Conservation (phyloP, 805 yeast genomes). For the Ogataea trehaloabstinens region DNA sequence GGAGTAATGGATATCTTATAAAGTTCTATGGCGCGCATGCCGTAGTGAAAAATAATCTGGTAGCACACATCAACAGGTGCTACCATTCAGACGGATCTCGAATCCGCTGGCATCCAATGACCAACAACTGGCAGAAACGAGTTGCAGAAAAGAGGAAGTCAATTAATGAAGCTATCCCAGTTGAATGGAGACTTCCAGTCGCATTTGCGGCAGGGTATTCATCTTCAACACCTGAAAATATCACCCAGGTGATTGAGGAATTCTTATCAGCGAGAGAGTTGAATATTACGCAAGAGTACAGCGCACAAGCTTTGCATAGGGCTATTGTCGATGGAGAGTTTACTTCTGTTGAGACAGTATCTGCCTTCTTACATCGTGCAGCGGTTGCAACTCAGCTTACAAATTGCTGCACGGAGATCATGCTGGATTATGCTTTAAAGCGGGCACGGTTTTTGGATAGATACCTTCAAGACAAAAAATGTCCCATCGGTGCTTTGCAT, state of each 20-base stretch:
- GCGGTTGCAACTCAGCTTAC: conserved; percentile 25
- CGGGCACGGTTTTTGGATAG: conserved; percentile 21
- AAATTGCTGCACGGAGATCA: conserved; percentile 22
- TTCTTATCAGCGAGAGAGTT: neutral
- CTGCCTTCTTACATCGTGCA: conserved; percentile 28
- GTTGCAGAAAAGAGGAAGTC: neutral
- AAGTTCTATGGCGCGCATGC: too few relatives aligned
- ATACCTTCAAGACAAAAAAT: conserved; percentile 11
- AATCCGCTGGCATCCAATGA: too few relatives aligned
- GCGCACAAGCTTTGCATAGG: neutral
- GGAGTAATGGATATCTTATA: too few relatives aligned
- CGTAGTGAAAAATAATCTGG: too few relatives aligned
- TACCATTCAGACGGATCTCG: too few relatives aligned
- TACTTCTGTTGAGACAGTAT: conserved; percentile 13
- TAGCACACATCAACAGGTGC: too few relatives aligned
- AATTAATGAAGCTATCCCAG: neutral
- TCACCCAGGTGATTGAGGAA: too few relatives aligned
- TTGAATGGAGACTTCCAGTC: neutral
- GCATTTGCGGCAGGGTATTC: neutral
- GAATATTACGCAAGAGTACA: neutral
- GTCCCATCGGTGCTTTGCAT: conserved; percentile 22
- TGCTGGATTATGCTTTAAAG: neutral
- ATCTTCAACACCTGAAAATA: neutral
- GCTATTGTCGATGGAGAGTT: conserved; percentile 5
- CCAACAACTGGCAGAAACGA: neutral